Conservation (phyloP, 1,284 basidiomycete genomes). For the Malassezia japonica region DNA sequence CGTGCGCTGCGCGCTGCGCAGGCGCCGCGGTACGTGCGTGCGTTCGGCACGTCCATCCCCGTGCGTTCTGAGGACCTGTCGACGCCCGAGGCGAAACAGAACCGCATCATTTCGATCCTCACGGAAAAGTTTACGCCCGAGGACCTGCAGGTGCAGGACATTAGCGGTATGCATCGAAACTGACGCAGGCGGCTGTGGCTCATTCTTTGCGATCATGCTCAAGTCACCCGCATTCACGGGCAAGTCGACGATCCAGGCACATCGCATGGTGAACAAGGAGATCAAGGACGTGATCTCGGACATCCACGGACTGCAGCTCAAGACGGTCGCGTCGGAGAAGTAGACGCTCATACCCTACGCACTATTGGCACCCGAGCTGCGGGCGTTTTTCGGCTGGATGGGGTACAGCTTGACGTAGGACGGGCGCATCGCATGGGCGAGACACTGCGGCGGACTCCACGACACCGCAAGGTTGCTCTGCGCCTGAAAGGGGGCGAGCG, state of each 20-base stretch:
- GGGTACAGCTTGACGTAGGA: too few relatives aligned
- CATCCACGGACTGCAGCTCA: conserved; percentile 76
- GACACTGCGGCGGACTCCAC: too few relatives aligned
- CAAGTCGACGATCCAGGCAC: conserved; percentile 80
- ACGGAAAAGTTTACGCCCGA: conserved; percentile 56
- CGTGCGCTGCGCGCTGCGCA: too few relatives aligned
- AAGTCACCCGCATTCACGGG: conserved; percentile 76
- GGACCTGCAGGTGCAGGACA: conserved; percentile 40
- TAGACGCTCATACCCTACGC: too few relatives aligned
- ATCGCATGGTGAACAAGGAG: conserved; percentile 75
- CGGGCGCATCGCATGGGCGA: too few relatives aligned
- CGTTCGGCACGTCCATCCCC: not conserved
- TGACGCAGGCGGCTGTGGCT: conserved; percentile 68
- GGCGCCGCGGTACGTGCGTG: not conserved
- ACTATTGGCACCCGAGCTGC: too few relatives aligned
- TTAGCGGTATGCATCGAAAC: conserved; percentile 52
- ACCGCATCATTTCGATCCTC: conserved; percentile 8
- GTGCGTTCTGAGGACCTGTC: not conserved
- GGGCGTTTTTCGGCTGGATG: too few relatives aligned
- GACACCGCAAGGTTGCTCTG: not conserved
- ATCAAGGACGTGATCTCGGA: conserved; percentile 81
- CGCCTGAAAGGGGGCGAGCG: not conserved
- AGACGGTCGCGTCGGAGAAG: conserved; percentile 11
- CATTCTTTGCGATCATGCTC: conserved; percentile 88
- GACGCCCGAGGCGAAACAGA: conserved; percentile 8